phyloP scores from a whole-genome alignment of 148 eudicot genomes.

The Amaranthus hypochondriacus region DNA sequence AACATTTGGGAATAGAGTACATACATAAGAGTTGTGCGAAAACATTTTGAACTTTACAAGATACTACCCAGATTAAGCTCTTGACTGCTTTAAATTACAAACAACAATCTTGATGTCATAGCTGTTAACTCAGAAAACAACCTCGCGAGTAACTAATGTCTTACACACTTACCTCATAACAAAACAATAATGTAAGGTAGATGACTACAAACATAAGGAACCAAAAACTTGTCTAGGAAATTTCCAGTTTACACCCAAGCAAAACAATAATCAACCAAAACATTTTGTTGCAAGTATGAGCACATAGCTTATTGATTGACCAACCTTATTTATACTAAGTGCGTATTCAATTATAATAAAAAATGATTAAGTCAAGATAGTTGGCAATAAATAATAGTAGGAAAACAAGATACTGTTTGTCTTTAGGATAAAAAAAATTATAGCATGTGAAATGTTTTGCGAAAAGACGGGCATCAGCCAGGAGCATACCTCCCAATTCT shows the following conservation, averaged over 20 bases:
- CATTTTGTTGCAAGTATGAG: background rate
- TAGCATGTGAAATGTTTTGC: background rate
- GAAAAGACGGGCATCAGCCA: background rate
- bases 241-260: background rate
- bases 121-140: background rate
- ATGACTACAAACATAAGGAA: background rate
- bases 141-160: too few relatives aligned
- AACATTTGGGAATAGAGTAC: too few relatives aligned
- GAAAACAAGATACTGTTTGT: background rate
- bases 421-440: background rate
- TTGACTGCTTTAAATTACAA: background rate
- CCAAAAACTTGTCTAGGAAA: background rate
- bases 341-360: background rate
- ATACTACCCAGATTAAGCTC: background rate
- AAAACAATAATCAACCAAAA: background rate
- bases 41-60: background rate
- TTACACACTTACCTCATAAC: background rate
- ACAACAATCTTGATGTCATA: background rate
- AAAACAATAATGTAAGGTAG: background rate
- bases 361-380: conserved; percentile 4
- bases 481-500: conserved; percentile 30
- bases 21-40: background rate
- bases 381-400: background rate
- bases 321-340: too few relatives aligned
- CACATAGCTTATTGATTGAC: background rate